These are phyloP conservation scores for Eutrema heterophyllum DNA, from an alignment of 345 rosid species.

Conservation along the genomic window DNA sequence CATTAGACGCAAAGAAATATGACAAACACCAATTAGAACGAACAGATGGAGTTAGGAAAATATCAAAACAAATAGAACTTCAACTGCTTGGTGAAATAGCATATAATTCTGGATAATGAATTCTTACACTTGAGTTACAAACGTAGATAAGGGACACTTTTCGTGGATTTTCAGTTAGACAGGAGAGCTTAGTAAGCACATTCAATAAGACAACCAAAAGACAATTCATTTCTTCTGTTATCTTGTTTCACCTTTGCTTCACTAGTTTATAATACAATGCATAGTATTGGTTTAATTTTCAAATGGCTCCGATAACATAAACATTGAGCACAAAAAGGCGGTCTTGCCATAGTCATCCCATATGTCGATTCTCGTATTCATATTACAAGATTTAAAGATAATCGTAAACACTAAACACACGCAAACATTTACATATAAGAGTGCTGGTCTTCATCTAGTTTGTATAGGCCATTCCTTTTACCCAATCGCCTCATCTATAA, in stretches of 20 bases:
- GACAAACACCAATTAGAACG: constrained; percentile 10
- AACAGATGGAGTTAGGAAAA: constrained; percentile 1
- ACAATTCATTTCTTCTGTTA: background rate
- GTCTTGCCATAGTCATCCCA: background rate
- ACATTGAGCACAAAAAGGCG: constrained; percentile 3
- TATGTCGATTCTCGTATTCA: background rate
- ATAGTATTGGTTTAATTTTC: background rate
- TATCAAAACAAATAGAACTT: constrained; percentile 11
- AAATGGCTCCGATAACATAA: constrained; percentile 6
- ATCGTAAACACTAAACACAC: background rate
- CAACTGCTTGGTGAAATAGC: constrained; percentile 1
- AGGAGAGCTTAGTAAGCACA: background rate
- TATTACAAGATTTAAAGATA: constrained; percentile 1
- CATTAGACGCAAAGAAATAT: constrained; percentile 21
- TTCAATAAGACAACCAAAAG: background rate
- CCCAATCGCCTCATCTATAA: background rate
- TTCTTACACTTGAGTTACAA: background rate
- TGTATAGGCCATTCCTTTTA: constrained; percentile 8
- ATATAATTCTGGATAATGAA: background rate
- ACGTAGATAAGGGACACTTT: background rate
- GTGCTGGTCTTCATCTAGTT: background rate
- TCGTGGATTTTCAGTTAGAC: background rate
- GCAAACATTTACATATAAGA: background rate
- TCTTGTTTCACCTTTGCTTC: background rate
- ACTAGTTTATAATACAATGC: background rate